Evolutionary conservation across 495 filamentous ascomycete species (phyloP).

Genomic region (Lepidopterella palustris): DNA sequence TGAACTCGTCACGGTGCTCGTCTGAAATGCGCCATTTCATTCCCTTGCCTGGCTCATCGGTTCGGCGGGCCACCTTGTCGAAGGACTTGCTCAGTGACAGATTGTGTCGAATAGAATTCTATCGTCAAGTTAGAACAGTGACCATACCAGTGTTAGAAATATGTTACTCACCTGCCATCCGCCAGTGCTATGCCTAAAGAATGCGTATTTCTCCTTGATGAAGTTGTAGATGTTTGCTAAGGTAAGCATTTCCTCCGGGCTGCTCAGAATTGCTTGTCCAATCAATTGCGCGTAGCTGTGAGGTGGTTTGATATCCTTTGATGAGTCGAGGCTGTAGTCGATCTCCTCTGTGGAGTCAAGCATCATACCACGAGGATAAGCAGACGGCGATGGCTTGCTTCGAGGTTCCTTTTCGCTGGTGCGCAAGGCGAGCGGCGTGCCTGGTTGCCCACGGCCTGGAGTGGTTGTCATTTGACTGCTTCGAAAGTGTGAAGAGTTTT

Average conservation of each 20-base stretch:
- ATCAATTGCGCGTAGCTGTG: conserved; percentile 98
- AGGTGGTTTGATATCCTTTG: conserved; percentile 85
- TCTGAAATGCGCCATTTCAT: conserved; percentile 95
- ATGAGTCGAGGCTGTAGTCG: conserved; percentile 75
- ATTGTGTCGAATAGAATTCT: conserved; percentile 97
- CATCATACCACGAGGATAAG: conserved; percentile 62
- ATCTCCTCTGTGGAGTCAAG: conserved; percentile 71
- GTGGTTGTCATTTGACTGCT: conserved; percentile 24
- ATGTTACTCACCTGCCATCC: conserved; percentile 72
- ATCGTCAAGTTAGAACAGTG: not conserved
- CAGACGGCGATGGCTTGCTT: conserved; percentile 48
- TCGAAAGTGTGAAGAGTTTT: conserved; percentile 15
- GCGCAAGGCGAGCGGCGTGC: conserved; percentile 18
- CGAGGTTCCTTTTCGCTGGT: conserved; percentile 14
- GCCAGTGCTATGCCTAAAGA: conserved; percentile 72
- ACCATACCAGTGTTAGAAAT: not conserved
- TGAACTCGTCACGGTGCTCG: conserved; percentile 69
- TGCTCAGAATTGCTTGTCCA: conserved; percentile 84
- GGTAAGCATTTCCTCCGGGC: conserved; percentile 76
- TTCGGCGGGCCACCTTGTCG: conserved; percentile 80
- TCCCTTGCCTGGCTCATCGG: conserved; percentile 94
- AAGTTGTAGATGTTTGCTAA: conserved; percentile 85
- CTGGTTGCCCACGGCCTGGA: conserved; percentile 20
- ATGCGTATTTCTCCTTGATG: conserved; percentile 83
- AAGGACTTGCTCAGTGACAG: conserved; percentile 90